Percentiles rank a stretch among this genome's conserved stretches.
These are phyloP conservation scores for Vaccinium myrtillus DNA, from an alignment of 148 eudicot genomes.

Conservation along the genomic window DNA sequence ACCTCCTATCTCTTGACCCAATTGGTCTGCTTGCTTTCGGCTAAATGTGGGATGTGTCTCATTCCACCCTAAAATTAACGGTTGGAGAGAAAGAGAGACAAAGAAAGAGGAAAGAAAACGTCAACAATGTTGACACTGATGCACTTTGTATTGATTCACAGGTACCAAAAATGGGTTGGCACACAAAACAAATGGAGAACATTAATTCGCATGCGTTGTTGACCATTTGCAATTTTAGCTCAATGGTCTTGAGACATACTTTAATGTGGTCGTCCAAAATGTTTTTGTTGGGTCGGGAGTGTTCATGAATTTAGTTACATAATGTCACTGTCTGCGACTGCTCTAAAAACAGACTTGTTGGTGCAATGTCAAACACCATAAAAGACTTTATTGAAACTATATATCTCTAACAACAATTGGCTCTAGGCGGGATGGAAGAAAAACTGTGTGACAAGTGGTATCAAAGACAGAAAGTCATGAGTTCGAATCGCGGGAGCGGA, in stretches of 20 bases:
- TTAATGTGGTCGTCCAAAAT: not conserved
- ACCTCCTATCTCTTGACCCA: conserved; percentile 18
- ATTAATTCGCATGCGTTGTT: not conserved
- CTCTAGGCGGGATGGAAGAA: too few relatives aligned
- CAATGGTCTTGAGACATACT: not conserved
- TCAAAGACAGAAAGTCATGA: too few relatives aligned
- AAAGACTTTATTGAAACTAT: too few relatives aligned
- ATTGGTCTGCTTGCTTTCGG: not conserved
- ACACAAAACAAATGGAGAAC: conserved; percentile 11
- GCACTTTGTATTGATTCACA: not conserved
- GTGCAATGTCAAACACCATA: too few relatives aligned
- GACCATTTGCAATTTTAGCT: too few relatives aligned
- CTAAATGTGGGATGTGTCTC: conserved; percentile 15
- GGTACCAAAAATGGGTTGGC: not conserved
- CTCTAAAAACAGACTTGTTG: too few relatives aligned
- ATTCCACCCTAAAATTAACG: conserved; percentile 9
- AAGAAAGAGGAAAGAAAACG: not conserved
- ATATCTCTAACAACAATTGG: too few relatives aligned
- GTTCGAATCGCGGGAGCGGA: too few relatives aligned
- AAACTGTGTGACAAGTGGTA: too few relatives aligned
- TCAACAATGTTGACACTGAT: not conserved
- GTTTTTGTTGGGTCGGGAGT: too few relatives aligned
- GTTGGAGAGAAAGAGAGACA: not conserved
- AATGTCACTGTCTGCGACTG: too few relatives aligned
- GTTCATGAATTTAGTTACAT: too few relatives aligned